Conservation (phyloP, 345 rosid genomes). For the Draba incana region DNA sequence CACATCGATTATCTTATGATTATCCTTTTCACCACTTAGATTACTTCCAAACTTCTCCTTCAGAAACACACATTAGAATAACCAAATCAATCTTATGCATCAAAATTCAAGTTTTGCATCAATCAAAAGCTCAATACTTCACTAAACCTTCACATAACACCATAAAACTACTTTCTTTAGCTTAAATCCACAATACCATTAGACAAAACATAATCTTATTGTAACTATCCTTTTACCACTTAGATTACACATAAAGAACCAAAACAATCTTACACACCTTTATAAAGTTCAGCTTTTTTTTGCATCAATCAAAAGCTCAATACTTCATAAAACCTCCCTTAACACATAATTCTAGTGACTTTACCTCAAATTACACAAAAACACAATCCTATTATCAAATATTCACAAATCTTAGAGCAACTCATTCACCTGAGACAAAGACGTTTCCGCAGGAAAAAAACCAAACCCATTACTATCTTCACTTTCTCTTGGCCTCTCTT, state of each 20-base stretch:
- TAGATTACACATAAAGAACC: no score
- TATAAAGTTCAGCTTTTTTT: neutral
- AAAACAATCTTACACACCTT: no score
- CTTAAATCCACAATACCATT: neutral
- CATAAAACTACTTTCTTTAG: neutral
- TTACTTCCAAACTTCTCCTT: slow-evolving; percentile 54
- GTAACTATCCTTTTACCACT: no score
- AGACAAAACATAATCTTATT: neutral
- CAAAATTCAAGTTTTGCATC: neutral
- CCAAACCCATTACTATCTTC: slow-evolving; percentile 52
- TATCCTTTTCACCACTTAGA: slow-evolving; percentile 43
- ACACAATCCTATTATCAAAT: neutral
- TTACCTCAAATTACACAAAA: neutral
- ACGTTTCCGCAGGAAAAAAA: slow-evolving; percentile 51
- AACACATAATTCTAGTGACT: slow-evolving; percentile 3
- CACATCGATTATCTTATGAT: slow-evolving; percentile 44
- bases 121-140: slow-evolving; percentile 11
- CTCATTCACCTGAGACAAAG: slow-evolving; percentile 56
- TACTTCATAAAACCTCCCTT: neutral
- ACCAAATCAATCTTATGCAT: slow-evolving; percentile 44
- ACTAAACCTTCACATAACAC: neutral
- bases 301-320: neutral
- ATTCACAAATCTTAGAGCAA: neutral
- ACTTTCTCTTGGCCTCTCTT: slow-evolving; percentile 50
- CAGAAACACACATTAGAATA: slow-evolving; percentile 45